Base-by-base conservation (phyloP, 768 basidiomycete genomes). In the Grammothele lineata region DNA sequence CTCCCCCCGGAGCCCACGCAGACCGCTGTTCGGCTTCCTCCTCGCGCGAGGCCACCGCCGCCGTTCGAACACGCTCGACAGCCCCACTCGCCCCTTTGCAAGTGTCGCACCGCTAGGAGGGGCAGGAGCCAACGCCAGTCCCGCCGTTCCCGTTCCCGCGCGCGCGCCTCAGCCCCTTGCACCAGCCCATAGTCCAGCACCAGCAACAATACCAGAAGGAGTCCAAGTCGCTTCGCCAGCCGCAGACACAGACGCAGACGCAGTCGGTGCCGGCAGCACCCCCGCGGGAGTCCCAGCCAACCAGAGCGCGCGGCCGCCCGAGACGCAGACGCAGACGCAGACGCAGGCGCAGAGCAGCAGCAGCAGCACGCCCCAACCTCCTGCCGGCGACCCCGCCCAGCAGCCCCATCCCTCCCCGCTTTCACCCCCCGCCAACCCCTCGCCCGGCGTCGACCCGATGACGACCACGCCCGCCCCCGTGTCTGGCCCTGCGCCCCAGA, bases 61-160 rank as follows among this genome's bases (percentile, higher is more conserved):
- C 39, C 40, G 51, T 37, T 47, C 54, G 42, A 55, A 48, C 50
- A 55, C 54, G 32, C 46, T 53, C 41, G 46, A 37, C 47, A 43
- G 4, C 32, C 42, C 42, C 32, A 34, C 42, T 35, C 42, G 42
- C 42, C 30, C 42, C 19, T 43, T 43, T 34, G 30, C 15, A n/a
- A 39, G 19, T 14, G 17, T 18, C n/a, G 40, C 2, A 30, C 17
- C 17, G 23, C 26, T 30, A 22, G 40, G 21, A 32, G 9, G 15
- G 30, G 30, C 30, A 32, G 30, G 9, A 32, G n/a, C n/a, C n/a
- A n/a, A n/a, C n/a, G n/a, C n/a, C n/a, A n/a, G 27, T 14, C 27
- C 27, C 27, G 8, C 14, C 27, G 27, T 14, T 14, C n/a, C 27
- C 27, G 8, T 30, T 14, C 27, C 27, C 40, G 40, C 40, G 40